These are phyloP conservation scores for Hibiscus trionum DNA, from an alignment of 345 rosid species.

Conservation along the genomic window DNA sequence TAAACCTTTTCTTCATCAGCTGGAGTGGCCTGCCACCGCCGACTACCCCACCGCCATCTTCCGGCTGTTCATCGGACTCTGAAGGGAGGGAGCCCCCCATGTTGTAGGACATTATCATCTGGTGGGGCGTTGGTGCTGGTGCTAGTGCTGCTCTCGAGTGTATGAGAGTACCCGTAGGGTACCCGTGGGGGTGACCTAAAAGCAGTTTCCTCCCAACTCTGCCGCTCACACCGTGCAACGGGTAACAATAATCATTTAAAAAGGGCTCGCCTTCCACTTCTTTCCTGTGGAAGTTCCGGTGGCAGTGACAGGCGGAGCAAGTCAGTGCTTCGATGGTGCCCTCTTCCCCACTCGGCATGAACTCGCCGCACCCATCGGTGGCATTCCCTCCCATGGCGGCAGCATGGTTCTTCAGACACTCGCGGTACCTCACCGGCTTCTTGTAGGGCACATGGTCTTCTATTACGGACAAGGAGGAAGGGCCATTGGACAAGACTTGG, in stretches of 20 bases:
- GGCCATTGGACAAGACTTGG: conserved; percentile 24
- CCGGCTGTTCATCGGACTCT: conserved; percentile 49
- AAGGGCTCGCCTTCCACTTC: conserved; percentile 52
- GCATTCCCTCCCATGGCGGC: conserved; percentile 87
- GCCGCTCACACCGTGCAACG: conserved; percentile 4
- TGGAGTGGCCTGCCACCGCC: neutral
- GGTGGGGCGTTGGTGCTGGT: conserved; percentile 32
- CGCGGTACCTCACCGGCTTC: conserved; percentile 56
- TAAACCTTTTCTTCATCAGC: conserved; percentile 27
- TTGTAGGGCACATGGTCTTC: conserved; percentile 29
- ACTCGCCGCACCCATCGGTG: conserved; percentile 91
- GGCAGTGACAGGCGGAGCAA: conserved; percentile 85
- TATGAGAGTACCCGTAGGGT: conserved; percentile 35
- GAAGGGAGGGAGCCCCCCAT: conserved; percentile 38
- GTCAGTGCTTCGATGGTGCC: conserved; percentile 78
- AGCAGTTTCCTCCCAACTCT: conserved; percentile 36
- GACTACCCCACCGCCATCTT: conserved; percentile 26
- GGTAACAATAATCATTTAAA: neutral
- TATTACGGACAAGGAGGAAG: conserved; percentile 14
- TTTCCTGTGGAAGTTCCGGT: conserved; percentile 89
- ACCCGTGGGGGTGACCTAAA: conserved; percentile 35
- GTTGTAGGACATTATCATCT: conserved; percentile 73
- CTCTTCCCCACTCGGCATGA: conserved; percentile 90
- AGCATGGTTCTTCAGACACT: conserved; percentile 90
- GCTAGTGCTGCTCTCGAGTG: conserved; percentile 24